Conservation (phyloP, 208 protist genomes). For the Strigomonas culicis region DNA sequence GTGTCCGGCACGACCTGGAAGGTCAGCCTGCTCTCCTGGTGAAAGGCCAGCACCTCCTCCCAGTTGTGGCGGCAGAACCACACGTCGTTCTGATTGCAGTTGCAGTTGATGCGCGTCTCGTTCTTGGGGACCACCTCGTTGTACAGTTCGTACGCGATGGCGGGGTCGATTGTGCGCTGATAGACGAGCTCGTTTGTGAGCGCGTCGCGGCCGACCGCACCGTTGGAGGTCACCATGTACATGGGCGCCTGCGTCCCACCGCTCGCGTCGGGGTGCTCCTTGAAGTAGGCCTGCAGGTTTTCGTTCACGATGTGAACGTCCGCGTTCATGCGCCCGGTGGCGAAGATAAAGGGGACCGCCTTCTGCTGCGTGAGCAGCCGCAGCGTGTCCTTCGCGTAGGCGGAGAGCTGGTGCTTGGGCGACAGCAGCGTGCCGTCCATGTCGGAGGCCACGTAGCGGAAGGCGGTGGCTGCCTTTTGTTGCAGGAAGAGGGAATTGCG, state of each 20-base stretch:
- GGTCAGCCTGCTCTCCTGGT: conserved; percentile 32
- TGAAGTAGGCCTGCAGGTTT: conserved; percentile 34
- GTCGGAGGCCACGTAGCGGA: conserved; percentile 44
- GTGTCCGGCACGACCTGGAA: conserved; percentile 19
- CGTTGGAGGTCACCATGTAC: conserved; percentile 60
- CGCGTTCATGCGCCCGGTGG: conserved; percentile 42
- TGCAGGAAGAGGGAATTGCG: neutral
- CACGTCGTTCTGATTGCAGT: conserved; percentile 50
- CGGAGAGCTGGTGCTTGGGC: conserved; percentile 30
- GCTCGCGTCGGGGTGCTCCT: neutral
- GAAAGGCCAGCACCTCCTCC: conserved; percentile 32
- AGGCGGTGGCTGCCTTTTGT: neutral
- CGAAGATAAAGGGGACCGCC: conserved; percentile 34
- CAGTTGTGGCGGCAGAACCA: conserved; percentile 52
- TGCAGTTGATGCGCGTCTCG: conserved; percentile 41
- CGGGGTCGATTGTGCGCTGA: conserved; percentile 21
- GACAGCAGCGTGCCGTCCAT: conserved; percentile 61
- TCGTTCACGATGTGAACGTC: conserved; percentile 37
- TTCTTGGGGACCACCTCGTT: conserved; percentile 12
- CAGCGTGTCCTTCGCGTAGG: conserved; percentile 43
- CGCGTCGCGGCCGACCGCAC: conserved; percentile 46
- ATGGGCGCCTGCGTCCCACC: neutral
- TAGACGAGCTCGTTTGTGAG: conserved; percentile 24
- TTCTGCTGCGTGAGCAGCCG: conserved; percentile 29
- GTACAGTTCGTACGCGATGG: conserved; percentile 32